A percentile compares a stretch with the other conserved stretches of the same genome.
phyloP scores from a whole-genome alignment of 192 early-diverging fungal species.

The Backusella macrospora region DNA sequence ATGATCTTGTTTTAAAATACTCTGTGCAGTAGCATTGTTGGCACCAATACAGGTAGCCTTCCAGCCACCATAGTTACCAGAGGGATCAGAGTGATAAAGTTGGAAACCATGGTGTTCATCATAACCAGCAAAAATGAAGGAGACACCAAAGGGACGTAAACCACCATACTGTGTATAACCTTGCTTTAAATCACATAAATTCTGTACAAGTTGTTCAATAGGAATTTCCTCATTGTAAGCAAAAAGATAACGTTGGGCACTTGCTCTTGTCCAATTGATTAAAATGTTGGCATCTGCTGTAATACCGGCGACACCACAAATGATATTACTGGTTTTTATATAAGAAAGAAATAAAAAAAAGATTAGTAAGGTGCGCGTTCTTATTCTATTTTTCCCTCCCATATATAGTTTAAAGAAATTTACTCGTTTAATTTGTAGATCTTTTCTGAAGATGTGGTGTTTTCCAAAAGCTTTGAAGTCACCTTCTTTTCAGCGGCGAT shows the following conservation, averaged over 20 bases:
- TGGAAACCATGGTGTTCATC: conserved; percentile 92
- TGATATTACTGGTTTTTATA: conserved; percentile 64
- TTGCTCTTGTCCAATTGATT: conserved; percentile 83
- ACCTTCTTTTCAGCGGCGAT: conserved; percentile 97
- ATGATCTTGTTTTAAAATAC: conserved; percentile 96
- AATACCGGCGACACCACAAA: conserved; percentile 95
- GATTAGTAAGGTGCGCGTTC: neutral
- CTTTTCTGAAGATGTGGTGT: conserved; percentile 86
- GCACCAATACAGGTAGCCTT: conserved; percentile 98
- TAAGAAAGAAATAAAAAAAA: neutral
- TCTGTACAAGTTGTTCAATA: conserved; percentile 93
- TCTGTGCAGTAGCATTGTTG: conserved; percentile 88
- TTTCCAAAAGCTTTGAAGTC: conserved; percentile 91
- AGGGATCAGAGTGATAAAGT: conserved; percentile 97
- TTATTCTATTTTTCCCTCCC: neutral
- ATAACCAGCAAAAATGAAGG: conserved; percentile 96
- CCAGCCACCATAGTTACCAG: conserved; percentile 99
- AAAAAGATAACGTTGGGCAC: conserved; percentile 87
- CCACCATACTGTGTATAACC: conserved; percentile 99
- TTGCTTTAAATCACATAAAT: conserved; percentile 96
- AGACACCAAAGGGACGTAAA: conserved; percentile 97
- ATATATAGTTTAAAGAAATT: conserved; percentile 12
- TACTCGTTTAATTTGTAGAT: conserved; percentile 96
- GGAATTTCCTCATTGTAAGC: conserved; percentile 93
- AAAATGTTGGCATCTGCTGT: conserved; percentile 96